Base-by-base conservation (phyloP, 495 filamentous ascomycete genomes). In the Chaetomium tenue region DNA sequence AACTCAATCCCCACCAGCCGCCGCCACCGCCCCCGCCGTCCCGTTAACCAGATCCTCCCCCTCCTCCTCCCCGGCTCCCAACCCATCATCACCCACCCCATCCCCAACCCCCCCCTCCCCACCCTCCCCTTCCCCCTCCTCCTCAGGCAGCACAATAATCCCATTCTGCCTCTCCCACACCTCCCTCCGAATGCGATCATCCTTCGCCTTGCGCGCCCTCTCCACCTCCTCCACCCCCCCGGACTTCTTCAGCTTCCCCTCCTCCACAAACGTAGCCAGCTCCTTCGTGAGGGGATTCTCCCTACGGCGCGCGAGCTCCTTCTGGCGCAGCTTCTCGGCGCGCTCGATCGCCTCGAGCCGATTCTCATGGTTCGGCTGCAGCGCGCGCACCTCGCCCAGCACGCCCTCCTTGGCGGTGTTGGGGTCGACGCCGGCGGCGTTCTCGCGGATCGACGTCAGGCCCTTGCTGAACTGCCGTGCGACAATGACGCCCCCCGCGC, bases 151-250 rank as follows among this genome's bases (percentile, higher is more conserved):
- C 6, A 74, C 66, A 33, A 76, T 57, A 9, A 82, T 77, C 1
- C 81, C 82, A 65, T 84, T 82, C 76, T 88, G 82, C 56, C 84
- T 77, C 67, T 92, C 90, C 88, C 89, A 96, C 12, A 93, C 88
- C 72, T 97, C 93, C 70, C 86, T 87, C 63, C 93, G 81, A 55
- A 91, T 91, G 72, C 87, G 84, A 63, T 98, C 95, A 70, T 98
- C 94, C 75, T 92, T 95, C 23, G 85, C 85, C 69, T 87, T 89
- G 62, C 95, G 81, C 51, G 91, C 82, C 48, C 95, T 80, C 77
- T 98, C 95, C 9, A 91, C 87, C 77, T 98, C 94, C 77, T 98
- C 95, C 12, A 96, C 86, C 2, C 94, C 94, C 33, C 94, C 94
- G 55, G 87, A 90, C 83, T 97, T 97, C 86, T 97, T 98, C 66